Evolutionary conservation across 2,329 filamentous ascomycete species (phyloP), one percentile per base, ranked within the genome.

Genomic region (Neonectria faginata): DNA sequence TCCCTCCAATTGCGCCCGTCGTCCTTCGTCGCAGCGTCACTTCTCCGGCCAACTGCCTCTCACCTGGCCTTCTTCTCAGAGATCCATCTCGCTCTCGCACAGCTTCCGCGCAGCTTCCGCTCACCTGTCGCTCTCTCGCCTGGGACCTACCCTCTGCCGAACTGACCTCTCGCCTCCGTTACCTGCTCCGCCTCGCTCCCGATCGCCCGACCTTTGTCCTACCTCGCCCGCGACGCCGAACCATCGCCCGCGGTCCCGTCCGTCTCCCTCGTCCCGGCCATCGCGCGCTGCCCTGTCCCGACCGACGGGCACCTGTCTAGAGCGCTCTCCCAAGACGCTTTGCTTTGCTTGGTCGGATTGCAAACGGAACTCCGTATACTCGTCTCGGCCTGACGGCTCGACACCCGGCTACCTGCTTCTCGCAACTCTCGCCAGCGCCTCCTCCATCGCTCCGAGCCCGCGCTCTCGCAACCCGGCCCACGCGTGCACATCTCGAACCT

Each of bases 1-100:
- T 60, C 72, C 51, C 60, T 72, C 62, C 72, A 70, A 74, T 74
- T 74, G 72, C 72, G 69, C 74, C 70, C 55, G 53, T 63, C 52
- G 45, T 68, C 69, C 53, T 58, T 59, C 59, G 70, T 73, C 72
- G 66, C 70, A 70, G 51, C 61, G 50, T 66, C 65, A 53, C 54
- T 64, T 51, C 56, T 47, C 42, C 57, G 57, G 63, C 67, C 59
- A 68, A 61, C 44, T 63, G 57, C 50, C 42, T 69, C 50, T 42
- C 60, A 57, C 39, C 55, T 57, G 59, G 57, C 59, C 41, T 57
- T 65, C 52, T 42, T 58, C 41, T 20, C 39, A 20, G 39, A 20
- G 39, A 42, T 20, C n/a, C 4, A 16, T 16, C 16, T n/a, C 16
- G 31, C 31, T 12, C 55, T 53, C 48, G 62, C 58, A 66, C 59